Base-by-base conservation (phyloP, 148 eudicot species). In the Rhododendron griersonianum region DNA sequence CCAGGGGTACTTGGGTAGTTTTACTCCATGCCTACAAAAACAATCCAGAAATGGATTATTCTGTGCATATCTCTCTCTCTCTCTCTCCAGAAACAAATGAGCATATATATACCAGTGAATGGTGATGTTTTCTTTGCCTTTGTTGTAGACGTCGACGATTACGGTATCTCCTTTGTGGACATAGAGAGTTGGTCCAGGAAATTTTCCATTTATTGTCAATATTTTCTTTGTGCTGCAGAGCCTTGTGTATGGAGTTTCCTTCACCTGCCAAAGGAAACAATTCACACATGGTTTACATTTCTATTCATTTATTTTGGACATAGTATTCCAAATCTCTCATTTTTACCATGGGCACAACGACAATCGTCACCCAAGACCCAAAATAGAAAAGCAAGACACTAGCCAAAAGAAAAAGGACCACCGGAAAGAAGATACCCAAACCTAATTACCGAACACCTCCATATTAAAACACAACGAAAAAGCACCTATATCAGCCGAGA, bases 201-300 rank as follows among this genome's bases (percentile, higher is more conserved):
- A 85, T 79, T 59, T 41, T 33, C 87, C 87, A 65, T 85, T 85
- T 8, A 85, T 84, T 63, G 83, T 47, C 44, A 85, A 48, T 25
- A 85, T 85, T n/a, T 85, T 85, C 78, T 85, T 85, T 33, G 83
- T 80, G 65, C 79, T 80, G 78, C 87, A 85, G 7, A 85, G 87
- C 39, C 87, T 85, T 48, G 87, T 79, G 73, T 85, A 85, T 23
- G 82, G 41, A 41, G 51, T 6, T 85, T 85, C 86, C 57, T 85
- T 59, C 71, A 85, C 86, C 86, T 85, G 71, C 73, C 61, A 33
- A 33, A 76, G 47, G n/a, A 18, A 35, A 14, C 39, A 71, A 71
- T 30, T 71, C 39, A 71, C 37, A 65, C 0, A 65, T 65, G 33
- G 0, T 65, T 65, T 65, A n/a, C 15, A 65, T n/a, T 65, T 10